phyloP scores from a whole-genome alignment of 192 early-diverging fungal genomes.

The Entomortierella parvispora region DNA sequence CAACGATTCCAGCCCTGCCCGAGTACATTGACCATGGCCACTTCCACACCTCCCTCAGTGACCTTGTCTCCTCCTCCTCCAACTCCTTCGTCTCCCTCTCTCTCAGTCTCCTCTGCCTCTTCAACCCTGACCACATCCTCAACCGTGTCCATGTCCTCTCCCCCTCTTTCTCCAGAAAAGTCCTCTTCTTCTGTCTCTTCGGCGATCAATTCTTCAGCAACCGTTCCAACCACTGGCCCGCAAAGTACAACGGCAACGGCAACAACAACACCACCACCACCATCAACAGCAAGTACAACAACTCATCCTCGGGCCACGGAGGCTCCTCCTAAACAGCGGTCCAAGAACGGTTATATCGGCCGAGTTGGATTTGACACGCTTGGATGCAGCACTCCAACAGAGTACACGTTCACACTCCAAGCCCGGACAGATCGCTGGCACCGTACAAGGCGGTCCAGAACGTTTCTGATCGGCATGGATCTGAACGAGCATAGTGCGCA shows the following conservation, averaged over 20 bases:
- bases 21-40: neutral
- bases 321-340: conserved; percentile 26
- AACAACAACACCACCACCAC: neutral
- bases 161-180: conserved; percentile 9
- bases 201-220: neutral
- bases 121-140: neutral
- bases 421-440: conserved; percentile 56
- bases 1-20: neutral
- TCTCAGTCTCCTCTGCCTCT: neutral
- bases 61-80: conserved; percentile 9
- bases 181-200: no score
- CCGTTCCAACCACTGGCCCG: neutral
- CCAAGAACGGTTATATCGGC: conserved; percentile 32
- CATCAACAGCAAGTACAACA: neutral
- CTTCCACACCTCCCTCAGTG: neutral
- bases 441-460: conserved; percentile 46
- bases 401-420: conserved; percentile 60
- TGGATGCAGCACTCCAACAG: conserved; percentile 38
- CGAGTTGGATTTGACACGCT: conserved; percentile 43
- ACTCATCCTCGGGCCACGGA: conserved; percentile 7
- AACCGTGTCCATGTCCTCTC: conserved; percentile 8
- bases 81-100: conserved; percentile 4
- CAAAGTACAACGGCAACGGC: no score
- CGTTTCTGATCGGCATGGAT: conserved; percentile 64
- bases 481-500: conserved; percentile 61